Evolutionary conservation across 2,329 filamentous ascomycete species (phyloP), one percentile per base, ranked within the genome.

Genomic region (Ophiostoma angusticollis): DNA sequence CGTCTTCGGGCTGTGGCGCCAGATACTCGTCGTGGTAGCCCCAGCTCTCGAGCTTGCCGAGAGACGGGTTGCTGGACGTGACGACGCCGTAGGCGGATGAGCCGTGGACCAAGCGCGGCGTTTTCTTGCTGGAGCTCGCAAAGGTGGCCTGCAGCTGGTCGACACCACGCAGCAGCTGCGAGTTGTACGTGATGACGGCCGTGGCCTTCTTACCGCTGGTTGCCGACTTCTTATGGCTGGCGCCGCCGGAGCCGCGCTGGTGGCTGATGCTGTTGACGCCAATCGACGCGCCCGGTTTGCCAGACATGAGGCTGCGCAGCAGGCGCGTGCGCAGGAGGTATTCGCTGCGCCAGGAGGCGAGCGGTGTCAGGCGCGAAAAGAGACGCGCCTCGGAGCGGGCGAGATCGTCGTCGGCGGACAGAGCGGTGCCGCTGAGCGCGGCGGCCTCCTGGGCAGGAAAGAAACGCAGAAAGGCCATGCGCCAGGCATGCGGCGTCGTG

Each of bases 341-440:
- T 58, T 98, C 91, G 58, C 84, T 95, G 49, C 89, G 75, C 89
- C 91, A 96, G 8, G 87, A 91, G n/a, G 86, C 82, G 45, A 87
- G 62, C 4, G 78, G 70, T 9, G 84, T 93, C 39, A 98, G 68
- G 31, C 87, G 77, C 13, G 83, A 75, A 53, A 96, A 98, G 47
- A 76, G 73, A 31, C 86, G 81, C 49, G 74, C 73, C 53, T 91
- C 82, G 1, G 81, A 80, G 21, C 74, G 72, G 31, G 86, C 63
- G 39, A 57, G 58, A 51, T 74, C 76, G 39, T 61, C 35, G 7
- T 28, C 27, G 19, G 11, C 11, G 5, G 19, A 30, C 30, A 24
- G n/a, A 8, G n/a, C 24, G 12, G 28, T 35, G 5, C 35, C 31
- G 27, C 35, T 31, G 2, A 31, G 28, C 11, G 31, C 22, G 8